Conservation (phyloP, 2,329 filamentous ascomycete genomes). For the Xylaria sp. region DNA sequence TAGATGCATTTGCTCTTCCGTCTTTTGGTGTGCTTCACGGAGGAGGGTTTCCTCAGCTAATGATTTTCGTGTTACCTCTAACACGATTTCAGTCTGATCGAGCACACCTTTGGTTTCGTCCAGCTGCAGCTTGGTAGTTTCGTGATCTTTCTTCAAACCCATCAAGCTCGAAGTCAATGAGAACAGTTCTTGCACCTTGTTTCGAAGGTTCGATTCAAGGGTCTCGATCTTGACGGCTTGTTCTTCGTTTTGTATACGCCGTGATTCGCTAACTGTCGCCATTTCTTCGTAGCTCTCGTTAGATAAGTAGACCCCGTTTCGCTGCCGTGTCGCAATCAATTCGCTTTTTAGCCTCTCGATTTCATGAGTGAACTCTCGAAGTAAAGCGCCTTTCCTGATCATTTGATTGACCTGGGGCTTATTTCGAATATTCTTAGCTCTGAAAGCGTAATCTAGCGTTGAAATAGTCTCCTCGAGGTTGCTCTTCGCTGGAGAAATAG, state of each 20-base stretch:
- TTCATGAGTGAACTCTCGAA: constrained; percentile 89
- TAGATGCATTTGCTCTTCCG: constrained; percentile 78
- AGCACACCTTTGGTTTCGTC: constrained; percentile 84
- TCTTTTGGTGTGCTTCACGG: constrained; percentile 85
- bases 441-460: constrained; percentile 95
- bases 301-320: constrained; percentile 94
- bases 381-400: constrained; percentile 90
- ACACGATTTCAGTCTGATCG: constrained; percentile 86
- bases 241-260: constrained; percentile 90
- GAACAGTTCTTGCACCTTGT: constrained; percentile 94
- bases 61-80: constrained; percentile 78
- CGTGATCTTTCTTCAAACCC: constrained; percentile 88
- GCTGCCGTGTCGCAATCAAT: constrained; percentile 88
- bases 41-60: constrained; percentile 83
- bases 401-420: constrained; percentile 95
- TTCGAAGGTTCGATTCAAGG: constrained; percentile 87
- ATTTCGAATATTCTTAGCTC: constrained; percentile 98
- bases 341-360: constrained; percentile 96
- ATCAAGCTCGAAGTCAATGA: constrained; percentile 87
- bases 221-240: constrained; percentile 92
- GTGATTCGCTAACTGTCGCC: constrained; percentile 89
- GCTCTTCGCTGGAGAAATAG: constrained; percentile 90
- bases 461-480: constrained; percentile 99
- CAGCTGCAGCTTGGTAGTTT: constrained; percentile 75
- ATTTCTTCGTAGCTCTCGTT: constrained; percentile 91